A percentile compares a stretch with the other conserved stretches of the same genome.
phyloP scores from a whole-genome alignment of 495 filamentous ascomycete species.

The Hypoxylon crocopeplum region DNA sequence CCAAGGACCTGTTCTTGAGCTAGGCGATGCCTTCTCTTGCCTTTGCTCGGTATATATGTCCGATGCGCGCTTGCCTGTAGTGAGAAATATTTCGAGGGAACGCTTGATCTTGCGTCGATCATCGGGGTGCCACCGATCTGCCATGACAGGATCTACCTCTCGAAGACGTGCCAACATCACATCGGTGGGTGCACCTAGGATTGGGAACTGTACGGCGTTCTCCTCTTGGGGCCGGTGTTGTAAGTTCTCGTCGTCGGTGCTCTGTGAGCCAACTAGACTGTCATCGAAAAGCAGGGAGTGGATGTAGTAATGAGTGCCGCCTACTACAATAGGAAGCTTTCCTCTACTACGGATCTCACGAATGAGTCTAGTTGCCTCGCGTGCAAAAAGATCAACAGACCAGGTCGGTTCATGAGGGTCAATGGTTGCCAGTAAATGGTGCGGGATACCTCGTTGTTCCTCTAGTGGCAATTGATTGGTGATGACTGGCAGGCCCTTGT shows the following conservation, averaged over 20 bases:
- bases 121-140: conserved; percentile 90
- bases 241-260: conserved; percentile 29
- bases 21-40: conserved; percentile 32
- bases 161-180: conserved; percentile 72
- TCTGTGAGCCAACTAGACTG: conserved; percentile 53
- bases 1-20: conserved; percentile 50
- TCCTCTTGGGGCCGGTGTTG: conserved; percentile 40
- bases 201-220: conserved; percentile 63
- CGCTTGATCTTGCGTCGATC: conserved; percentile 88
- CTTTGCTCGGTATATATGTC: conserved; percentile 86
- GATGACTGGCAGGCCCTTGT: conserved; percentile 88
- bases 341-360: conserved; percentile 77
- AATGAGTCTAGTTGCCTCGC: conserved; percentile 71
- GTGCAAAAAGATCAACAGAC: conserved; percentile 76
- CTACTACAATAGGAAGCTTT: conserved; percentile 87
- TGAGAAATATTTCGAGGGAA: conserved; percentile 87
- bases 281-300: conserved; percentile 85
- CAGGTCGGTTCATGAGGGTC: conserved; percentile 78
- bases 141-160: conserved; percentile 88
- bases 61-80: conserved; percentile 78
- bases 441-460: conserved; percentile 82
- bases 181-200: conserved; percentile 73
- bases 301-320: conserved; percentile 94
- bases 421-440: conserved; percentile 86
- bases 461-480: conserved; percentile 86